Conservation (phyloP, 352 stramenopile genomes). For the Globisporangium recalcitrans region DNA sequence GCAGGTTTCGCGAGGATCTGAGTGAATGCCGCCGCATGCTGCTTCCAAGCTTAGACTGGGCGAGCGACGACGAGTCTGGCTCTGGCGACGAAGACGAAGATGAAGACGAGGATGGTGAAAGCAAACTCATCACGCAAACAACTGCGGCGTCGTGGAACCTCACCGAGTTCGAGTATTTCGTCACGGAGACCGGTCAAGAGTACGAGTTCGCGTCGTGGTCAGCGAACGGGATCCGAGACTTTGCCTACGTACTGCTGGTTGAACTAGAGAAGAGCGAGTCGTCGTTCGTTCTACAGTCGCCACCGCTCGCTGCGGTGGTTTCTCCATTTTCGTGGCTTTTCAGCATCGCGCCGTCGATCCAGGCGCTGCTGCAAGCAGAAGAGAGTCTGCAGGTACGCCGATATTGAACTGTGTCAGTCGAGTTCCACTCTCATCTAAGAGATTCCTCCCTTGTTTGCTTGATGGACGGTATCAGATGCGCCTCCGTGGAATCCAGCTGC, state of each 20-base stretch:
- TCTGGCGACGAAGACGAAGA: constrained; percentile 21
- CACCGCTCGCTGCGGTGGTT: constrained; percentile 18
- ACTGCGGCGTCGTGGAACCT: constrained; percentile 28
- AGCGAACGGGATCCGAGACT: constrained; percentile 30
- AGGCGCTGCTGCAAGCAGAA: constrained; percentile 36
- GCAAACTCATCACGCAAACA: constrained; percentile 29
- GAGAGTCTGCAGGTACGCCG: constrained; percentile 22
- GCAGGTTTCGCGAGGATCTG: constrained; percentile 57
- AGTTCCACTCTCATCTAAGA: neutral
- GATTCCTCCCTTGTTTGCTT: neutral
- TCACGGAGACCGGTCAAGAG: constrained; percentile 41
- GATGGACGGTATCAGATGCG: neutral
- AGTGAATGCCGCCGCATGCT: constrained; percentile 29
- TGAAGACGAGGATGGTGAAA: constrained; percentile 19
- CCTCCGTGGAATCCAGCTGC: constrained; percentile 6
- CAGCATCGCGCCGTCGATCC: constrained; percentile 29
- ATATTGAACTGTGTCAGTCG: neutral
- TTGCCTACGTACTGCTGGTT: constrained; percentile 31
- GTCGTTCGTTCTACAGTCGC: neutral
- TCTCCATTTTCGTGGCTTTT: constrained; percentile 47
- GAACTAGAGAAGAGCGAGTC: constrained; percentile 2
- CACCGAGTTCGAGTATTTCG: constrained; percentile 42
- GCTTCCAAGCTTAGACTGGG: constrained; percentile 22
- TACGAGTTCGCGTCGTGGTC: constrained; percentile 62
- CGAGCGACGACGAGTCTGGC: constrained; percentile 23